A percentile compares a stretch with the other conserved stretches of the same genome.
These are phyloP conservation scores for Pholiota adiposa DNA, from an alignment of 1,284 basidiomycete genomes.

Conservation along the genomic window DNA sequence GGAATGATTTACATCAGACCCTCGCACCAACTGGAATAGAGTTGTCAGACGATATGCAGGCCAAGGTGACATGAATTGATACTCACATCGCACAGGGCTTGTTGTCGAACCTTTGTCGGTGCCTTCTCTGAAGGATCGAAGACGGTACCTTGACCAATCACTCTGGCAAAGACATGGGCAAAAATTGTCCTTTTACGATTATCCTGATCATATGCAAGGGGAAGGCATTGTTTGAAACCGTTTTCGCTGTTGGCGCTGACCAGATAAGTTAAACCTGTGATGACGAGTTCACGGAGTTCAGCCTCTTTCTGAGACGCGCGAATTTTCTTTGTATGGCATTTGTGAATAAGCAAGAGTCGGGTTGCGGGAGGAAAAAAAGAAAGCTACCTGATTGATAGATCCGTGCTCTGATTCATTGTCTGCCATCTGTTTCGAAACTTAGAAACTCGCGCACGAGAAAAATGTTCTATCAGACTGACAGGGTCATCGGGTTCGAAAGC, in stretches of 20 bases:
- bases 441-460: background rate
- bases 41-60: background rate
- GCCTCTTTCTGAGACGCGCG: constrained; percentile 55
- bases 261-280: constrained; percentile 80
- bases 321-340: constrained; percentile 42
- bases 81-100: constrained; percentile 70
- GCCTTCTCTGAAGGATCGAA: constrained; percentile 65
- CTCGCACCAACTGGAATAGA: constrained; percentile 64
- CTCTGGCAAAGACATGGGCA: constrained; percentile 86
- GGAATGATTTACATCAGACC: constrained; percentile 61
- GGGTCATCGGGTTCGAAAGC: constrained; percentile 47
- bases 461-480: constrained; percentile 39
- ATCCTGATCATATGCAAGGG: constrained; percentile 81
- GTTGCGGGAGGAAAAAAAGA: background rate
- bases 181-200: constrained; percentile 80
- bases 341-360: background rate
- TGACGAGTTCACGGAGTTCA: constrained; percentile 71
- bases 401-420: constrained; percentile 60
- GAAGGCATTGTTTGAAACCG: constrained; percentile 87
- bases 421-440: constrained; percentile 35
- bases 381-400: constrained; percentile 53
- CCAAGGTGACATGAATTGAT: background rate
- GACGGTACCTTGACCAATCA: constrained; percentile 80
- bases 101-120: constrained; percentile 54
- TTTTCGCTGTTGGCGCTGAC: constrained; percentile 87